Base-by-base conservation (phyloP, 2,329 filamentous ascomycete genomes). In the Aspergillus sp. region DNA sequence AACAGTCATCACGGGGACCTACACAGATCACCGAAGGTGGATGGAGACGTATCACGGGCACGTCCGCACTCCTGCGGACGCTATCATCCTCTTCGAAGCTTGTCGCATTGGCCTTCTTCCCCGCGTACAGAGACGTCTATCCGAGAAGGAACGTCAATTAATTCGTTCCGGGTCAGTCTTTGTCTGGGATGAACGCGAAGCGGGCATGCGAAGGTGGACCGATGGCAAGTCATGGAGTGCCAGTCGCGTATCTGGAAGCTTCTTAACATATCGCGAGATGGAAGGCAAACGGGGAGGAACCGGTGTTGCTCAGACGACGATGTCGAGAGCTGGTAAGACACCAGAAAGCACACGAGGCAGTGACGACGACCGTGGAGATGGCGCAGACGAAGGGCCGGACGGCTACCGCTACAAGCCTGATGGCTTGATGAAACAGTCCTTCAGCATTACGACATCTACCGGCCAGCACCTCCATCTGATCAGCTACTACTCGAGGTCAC, bases 221-320 rank as follows among this genome's bases (percentile, higher is more conserved):
- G 95, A 99, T 70, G 95, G 95, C 59, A 99, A 99, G 77, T 98
- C 94, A 38, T 99, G 95, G 95, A 98, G 94, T 73, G 95, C 95
- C 36, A 98, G 94, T 79, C 87, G 95, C 64, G 95, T 99, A 0
- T 98, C 94, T 0, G 95, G 95, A 54, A 98, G 95, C 80, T 99
- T 99, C 75, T 79, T 99, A 62, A 98, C 95, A 7, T 99, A 99
- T 73, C 86, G 95, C 41, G 95, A 99, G 75, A 99, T 99, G 95
- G 95, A 99, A 78, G 95, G 95, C 76, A 98, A 98, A 83, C 86
- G 95, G 64, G 93, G 93, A 57, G 91, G 91, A 61, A 86, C 81
- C 64, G 81, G 80, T 55, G 93, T 92, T 72, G 82, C 86, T 36
- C 83, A 84, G 65, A 75, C 77, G 73, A 81, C 71, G 78, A 81